Evolutionary conservation across 768 basidiomycete species (phyloP).

Genomic region (Leccinum disarticulatum): DNA sequence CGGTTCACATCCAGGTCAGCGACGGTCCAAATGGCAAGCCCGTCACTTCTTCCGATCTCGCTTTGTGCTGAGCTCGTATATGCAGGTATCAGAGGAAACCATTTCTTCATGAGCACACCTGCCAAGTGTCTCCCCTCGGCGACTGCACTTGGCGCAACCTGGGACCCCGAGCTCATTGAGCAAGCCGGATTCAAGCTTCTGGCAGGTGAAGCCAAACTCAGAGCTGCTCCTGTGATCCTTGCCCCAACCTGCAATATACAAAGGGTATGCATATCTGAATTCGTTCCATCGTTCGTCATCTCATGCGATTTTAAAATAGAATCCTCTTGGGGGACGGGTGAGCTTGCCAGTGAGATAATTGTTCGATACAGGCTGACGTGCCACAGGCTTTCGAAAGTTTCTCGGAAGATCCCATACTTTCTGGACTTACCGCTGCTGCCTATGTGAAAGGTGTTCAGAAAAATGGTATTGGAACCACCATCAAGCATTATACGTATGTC

Average conservation of each 20-base stretch:
- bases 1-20: slow-evolving; percentile 50
- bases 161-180: slow-evolving; percentile 63
- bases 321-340: slow-evolving; percentile 69
- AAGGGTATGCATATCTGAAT: slow-evolving; percentile 44
- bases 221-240: slow-evolving; percentile 65
- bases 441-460: slow-evolving; percentile 78
- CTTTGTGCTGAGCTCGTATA: not conserved
- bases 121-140: slow-evolving; percentile 76
- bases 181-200: slow-evolving; percentile 63
- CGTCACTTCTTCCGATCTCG: slow-evolving; percentile 2
- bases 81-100: slow-evolving; percentile 60
- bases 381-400: slow-evolving; percentile 71
- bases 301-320: slow-evolving; percentile 36
- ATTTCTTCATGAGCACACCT: slow-evolving; percentile 80
- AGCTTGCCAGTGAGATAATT: slow-evolving; percentile 10
- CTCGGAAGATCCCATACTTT: slow-evolving; percentile 75
- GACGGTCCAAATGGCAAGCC: slow-evolving; percentile 74
- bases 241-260: slow-evolving; percentile 87
- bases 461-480: slow-evolving; percentile 71
- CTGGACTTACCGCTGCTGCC: slow-evolving; percentile 66
- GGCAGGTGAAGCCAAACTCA: slow-evolving; percentile 69
- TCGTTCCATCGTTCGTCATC: not conserved
- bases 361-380: slow-evolving; percentile 10
- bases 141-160: slow-evolving; percentile 76
- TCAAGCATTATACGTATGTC: slow-evolving; percentile 81